Evolutionary conservation across 768 basidiomycete genomes (phyloP).

Genomic region (Mycena capillaripes): DNA sequence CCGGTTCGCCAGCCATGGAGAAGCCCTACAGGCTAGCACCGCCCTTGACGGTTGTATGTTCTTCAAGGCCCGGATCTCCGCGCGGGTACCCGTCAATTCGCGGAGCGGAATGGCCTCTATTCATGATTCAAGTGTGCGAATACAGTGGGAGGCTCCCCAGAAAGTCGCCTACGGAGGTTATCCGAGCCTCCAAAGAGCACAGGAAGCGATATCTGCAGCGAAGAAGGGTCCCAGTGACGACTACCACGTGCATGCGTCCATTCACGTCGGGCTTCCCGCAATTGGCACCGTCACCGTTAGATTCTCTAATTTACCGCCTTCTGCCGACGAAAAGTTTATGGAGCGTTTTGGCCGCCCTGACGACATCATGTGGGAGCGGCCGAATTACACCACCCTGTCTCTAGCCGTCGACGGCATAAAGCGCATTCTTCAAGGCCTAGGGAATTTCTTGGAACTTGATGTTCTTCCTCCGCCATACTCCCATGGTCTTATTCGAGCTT

Average conservation of each 20-base stretch:
- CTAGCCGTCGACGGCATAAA: constrained; percentile 54
- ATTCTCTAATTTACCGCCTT: constrained; percentile 66
- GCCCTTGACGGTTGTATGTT: constrained; percentile 62
- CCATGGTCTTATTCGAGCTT: constrained; percentile 63
- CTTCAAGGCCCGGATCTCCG: constrained; percentile 56
- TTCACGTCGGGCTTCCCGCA: constrained; percentile 71
- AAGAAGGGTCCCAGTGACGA: constrained; percentile 52
- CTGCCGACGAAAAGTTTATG: constrained; percentile 56
- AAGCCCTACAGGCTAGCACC: constrained; percentile 67
- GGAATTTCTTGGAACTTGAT: constrained; percentile 57
- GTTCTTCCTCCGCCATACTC: constrained; percentile 65
- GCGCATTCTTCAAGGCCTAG: constrained; percentile 53
- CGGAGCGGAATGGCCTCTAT: constrained; percentile 54
- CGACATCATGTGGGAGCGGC: constrained; percentile 65
- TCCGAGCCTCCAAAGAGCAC: constrained; percentile 60
- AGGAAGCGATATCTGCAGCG: constrained; percentile 62
- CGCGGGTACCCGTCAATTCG: constrained; percentile 60
- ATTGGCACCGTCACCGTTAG: constrained; percentile 73
- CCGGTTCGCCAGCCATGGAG: constrained; percentile 61
- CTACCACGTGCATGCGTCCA: constrained; percentile 57
- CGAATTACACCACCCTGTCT: constrained; percentile 61
- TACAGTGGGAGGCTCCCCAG: constrained; percentile 73
- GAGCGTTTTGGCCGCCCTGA: constrained; percentile 61
- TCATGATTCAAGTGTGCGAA: constrained; percentile 66
- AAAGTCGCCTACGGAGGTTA: constrained; percentile 77